A percentile compares a stretch with the other conserved stretches of the same genome.
phyloP scores from a whole-genome alignment of 148 eudicot genomes.

The Persicaria tinctoria region DNA sequence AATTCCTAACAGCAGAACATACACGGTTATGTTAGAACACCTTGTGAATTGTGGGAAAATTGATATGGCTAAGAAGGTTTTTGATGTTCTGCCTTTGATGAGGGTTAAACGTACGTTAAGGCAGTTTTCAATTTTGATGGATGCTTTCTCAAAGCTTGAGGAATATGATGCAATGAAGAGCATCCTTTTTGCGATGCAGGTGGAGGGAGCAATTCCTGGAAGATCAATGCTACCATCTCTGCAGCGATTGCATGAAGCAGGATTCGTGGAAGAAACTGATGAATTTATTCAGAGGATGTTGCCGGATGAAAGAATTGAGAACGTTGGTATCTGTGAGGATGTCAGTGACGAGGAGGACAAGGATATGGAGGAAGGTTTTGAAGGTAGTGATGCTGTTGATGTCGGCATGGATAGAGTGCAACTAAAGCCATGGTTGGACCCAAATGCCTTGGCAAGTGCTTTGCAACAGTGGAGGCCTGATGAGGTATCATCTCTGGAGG shows the following conservation, averaged over 20 bases:
- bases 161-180: conserved; percentile 40
- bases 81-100: conserved; percentile 54
- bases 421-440: conserved; percentile 89
- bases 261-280: conserved; percentile 44
- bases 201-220: conserved; percentile 60
- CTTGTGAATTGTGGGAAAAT: conserved; percentile 46
- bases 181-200: conserved; percentile 58
- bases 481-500: conserved; percentile 63
- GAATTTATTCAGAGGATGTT: conserved; percentile 46
- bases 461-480: conserved; percentile 55
- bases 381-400: conserved; percentile 17
- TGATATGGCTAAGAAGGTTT: conserved; percentile 48
- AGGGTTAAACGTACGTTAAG: conserved; percentile 59
- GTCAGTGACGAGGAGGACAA: conserved; percentile 33
- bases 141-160: conserved; percentile 37
- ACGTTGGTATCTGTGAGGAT: conserved; percentile 28
- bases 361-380: conserved; percentile 23
- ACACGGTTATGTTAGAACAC: conserved; percentile 74
- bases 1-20: conserved; percentile 78
- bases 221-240: conserved; percentile 50
- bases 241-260: conserved; percentile 49
- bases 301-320: conserved; percentile 67
- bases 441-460: conserved; percentile 76
- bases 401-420: conserved; percentile 24
- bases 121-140: conserved; percentile 59